phyloP scores from a whole-genome alignment of 805 yeast genomes.

The Saturnispora sanitii region DNA sequence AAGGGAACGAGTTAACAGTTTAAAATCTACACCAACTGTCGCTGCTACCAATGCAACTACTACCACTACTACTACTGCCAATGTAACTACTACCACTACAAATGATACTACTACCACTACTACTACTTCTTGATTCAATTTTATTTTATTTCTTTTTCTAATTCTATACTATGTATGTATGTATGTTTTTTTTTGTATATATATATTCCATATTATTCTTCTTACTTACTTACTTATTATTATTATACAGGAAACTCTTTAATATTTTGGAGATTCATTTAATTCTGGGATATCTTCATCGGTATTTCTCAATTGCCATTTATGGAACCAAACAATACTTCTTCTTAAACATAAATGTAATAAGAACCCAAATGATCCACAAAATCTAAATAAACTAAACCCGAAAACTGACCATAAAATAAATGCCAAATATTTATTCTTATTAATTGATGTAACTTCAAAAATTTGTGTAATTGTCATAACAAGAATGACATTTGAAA shows the following conservation, averaged over 20 bases:
- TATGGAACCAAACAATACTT: slow-evolving; percentile 24
- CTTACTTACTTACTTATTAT: neutral
- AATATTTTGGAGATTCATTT: slow-evolving; percentile 11
- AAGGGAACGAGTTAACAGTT: no score
- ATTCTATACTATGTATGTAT: neutral
- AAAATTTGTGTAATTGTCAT: slow-evolving; percentile 85
- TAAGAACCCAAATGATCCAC: slow-evolving; percentile 71
- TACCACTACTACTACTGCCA: no score
- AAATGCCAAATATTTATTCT: slow-evolving; percentile 70
- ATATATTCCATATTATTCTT: neutral
- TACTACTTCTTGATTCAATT: slow-evolving; percentile 7
- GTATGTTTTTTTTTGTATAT: neutral
- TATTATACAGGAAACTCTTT: neutral
- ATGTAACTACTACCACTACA: no score
- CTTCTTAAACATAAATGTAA: slow-evolving; percentile 30
- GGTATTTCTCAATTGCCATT: slow-evolving; percentile 23
- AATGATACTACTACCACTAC: no score
- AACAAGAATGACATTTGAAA: slow-evolving; percentile 67
- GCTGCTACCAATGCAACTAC: no score
- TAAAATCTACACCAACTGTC: no score
- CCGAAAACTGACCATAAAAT: slow-evolving; percentile 90
- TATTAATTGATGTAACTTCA: slow-evolving; percentile 49
- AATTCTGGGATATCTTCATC: slow-evolving; percentile 15
- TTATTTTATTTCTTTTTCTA: neutral
- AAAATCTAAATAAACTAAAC: slow-evolving; percentile 69